Evolutionary conservation across 2,329 filamentous ascomycete species (phyloP), one percentile per base, ranked within the genome.

Genomic region (Diaporthe vexans): DNA sequence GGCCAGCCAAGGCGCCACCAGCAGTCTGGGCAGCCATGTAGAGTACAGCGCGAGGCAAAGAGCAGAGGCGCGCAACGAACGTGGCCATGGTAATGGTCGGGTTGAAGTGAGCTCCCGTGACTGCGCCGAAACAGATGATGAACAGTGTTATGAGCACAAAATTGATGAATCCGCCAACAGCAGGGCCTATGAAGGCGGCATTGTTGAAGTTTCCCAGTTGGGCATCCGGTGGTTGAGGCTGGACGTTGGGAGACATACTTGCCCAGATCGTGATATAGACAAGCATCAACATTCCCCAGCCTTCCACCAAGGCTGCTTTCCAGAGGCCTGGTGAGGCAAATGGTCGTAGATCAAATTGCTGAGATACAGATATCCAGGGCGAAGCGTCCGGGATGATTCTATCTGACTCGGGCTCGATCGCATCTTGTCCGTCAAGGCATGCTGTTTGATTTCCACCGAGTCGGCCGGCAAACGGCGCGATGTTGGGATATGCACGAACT

Each of bases 251-350:
- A 15, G 52, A 56, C 52, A 56, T 56, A 7, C 21, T 56, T 56
- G 52, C 52, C 52, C 52, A 56, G 26, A 29, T 56, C 13, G 52
- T 56, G 24, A 56, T 56, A 26, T 56, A 56, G 17, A 56, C 52
- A 56, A 56, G 21, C 52, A 56, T 56, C 52, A 56, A 17, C 24
- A 26, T 29, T 7, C 52, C 52, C 52, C 52, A 56, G 15, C 52
- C 24, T n/a, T 56, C 52, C 11, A 56, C 29, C 9, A 56, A 17
- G 5, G 52, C 52, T 29, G 52, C 52, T 13, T 19, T 29, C 24
- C 52, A 56, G 11, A 56, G 52, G 15, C 52, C 52, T 1, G 52
- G 52, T 29, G 52, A 17, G 4, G 10, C 11, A 26, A 56, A 56
- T 17, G 52, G 11, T 17, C n/a, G 52, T 3, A 56, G 24, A 56